Evolutionary conservation across 78 protist species (phyloP), one percentile per base, ranked within the genome.

Genomic region (Dictyostelium firmibasis): DNA sequence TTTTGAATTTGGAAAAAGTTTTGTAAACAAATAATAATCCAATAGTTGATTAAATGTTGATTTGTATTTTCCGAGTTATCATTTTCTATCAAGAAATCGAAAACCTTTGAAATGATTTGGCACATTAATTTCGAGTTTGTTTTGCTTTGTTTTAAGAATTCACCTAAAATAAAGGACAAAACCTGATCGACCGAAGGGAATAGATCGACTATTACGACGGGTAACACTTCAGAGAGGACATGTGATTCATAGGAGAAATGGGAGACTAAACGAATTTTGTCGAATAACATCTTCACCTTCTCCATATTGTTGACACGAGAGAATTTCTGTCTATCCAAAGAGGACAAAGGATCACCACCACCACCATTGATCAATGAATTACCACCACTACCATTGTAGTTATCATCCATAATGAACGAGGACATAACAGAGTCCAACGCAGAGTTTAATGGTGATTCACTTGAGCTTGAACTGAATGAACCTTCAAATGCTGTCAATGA

Each of bases 1-100:
- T 89, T 89, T 69, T 89, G 94, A 81, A 89, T 89, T 81, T 89
- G 94, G 94, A 89, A 89, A 69, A 89, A 89, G 83, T 89, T 89
- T 69, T 89, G 85, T 67, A 89, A 69, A 81, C 94, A 89, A 62
- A 89, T 89, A 3, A 81, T 89, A 36, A 89, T 81, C 94, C 94
- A 89, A 69, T 81, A 81, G 23, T 89, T 44, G 70, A 89, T 89
- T 25, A 89, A 27, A 25, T 60, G 41, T 70, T 81, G 86, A 81
- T 89, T 89, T 4, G 83, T 60, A 27, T 25, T 38, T 57, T 82
- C 75, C 3, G 33, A 2, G 8, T 33, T 81, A 23, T 33, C 57
- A 16, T 70, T 81, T 27, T 89, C 94, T n/a, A 89, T n/a, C 18
- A 89, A 31, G 11, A 81, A 57, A 50, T 81, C 47, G 35, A 89